Evolutionary conservation across 768 basidiomycete species (phyloP), one percentile per base, ranked within the genome.

Genomic region (Lactarius sanguifluus): DNA sequence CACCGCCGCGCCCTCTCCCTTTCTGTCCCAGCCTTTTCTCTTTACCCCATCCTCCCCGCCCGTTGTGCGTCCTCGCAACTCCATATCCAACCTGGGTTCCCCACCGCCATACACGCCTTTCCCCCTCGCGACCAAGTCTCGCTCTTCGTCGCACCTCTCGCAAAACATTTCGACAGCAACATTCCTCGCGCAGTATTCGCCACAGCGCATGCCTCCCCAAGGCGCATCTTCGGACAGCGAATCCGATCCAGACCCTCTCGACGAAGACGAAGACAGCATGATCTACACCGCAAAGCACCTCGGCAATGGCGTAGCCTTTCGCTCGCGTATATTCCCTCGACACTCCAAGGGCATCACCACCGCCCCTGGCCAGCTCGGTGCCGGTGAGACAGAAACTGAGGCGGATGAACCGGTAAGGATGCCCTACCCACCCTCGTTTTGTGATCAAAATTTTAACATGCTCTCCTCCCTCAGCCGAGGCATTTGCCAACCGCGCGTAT

Each of bases 371-470:
- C 78, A 79, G 62, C 72, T 78, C 47, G 86, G 89, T 67, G 88
- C 87, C 32, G 88, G 88, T 8, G 90, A 91, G 76, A 91, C 90
- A 0, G 90, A 92, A 73, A 91, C 90, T 0, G 90, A 92, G 73
- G 80, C 84, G 15, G 90, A 91, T 71, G 90, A 91, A 71, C 86
- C 86, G 41, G 90, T 91, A 73, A 78, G 89, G 67, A 25, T n/a
- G 12, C n/a, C 34, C 38, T 28, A 1, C 40, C 23, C 18, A 5
- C 12, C 25, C 41, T 13, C 59, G 16, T 59, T 64, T 47, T 13
- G n/a, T 28, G n/a, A 56, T 59, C 57, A 20, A 47, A 36, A 38
- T 62, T 59, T 65, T 34, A 62, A 59, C 59, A 25, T 32, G 6
- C 23, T 57, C 28, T 61, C 56, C 57, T 64, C 30, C 50, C 15